Conservation (phyloP, 2,329 filamentous ascomycete species). For the Pezicula carpinea region DNA sequence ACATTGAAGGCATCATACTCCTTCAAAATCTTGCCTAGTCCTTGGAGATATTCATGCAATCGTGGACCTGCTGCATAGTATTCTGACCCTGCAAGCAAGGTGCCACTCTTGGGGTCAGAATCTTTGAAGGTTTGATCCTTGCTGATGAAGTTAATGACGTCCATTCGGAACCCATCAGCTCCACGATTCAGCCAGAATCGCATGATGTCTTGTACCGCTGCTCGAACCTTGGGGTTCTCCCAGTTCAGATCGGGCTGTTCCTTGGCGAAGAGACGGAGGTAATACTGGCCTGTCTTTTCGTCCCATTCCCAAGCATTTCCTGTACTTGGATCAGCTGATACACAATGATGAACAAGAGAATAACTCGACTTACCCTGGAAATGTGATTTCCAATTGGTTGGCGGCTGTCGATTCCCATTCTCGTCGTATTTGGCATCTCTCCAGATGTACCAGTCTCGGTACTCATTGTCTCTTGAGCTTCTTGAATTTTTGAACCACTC, state of each 20-base stretch:
- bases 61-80: slow-evolving; percentile 52
- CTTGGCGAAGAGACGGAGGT: slow-evolving; percentile 68
- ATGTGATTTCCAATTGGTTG: slow-evolving; percentile 67
- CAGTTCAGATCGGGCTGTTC: slow-evolving; percentile 82
- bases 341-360: too few species aligned
- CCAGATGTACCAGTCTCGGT: slow-evolving; percentile 64
- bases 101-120: neutral
- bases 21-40: slow-evolving; percentile 41
- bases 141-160: slow-evolving; percentile 60
- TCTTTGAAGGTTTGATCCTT: slow-evolving; percentile 25
- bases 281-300: slow-evolving; percentile 65
- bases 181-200: slow-evolving; percentile 74
- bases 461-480: slow-evolving; percentile 41
- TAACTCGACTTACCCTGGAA: slow-evolving; percentile 30
- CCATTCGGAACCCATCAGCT: slow-evolving; percentile 67
- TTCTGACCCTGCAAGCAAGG: slow-evolving; percentile 7
- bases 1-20: slow-evolving; percentile 48
- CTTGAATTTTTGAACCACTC: slow-evolving; percentile 56
- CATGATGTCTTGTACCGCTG: slow-evolving; percentile 64
- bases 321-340: too few species aligned
- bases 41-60: slow-evolving; percentile 46
- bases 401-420: slow-evolving; percentile 60
- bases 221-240: slow-evolving; percentile 63
- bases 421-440: slow-evolving; percentile 45
- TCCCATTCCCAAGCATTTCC: slow-evolving; percentile 66